Base-by-base conservation (phyloP, 164 flowering plant genomes). In the Chimonanthus salicifolius region DNA sequence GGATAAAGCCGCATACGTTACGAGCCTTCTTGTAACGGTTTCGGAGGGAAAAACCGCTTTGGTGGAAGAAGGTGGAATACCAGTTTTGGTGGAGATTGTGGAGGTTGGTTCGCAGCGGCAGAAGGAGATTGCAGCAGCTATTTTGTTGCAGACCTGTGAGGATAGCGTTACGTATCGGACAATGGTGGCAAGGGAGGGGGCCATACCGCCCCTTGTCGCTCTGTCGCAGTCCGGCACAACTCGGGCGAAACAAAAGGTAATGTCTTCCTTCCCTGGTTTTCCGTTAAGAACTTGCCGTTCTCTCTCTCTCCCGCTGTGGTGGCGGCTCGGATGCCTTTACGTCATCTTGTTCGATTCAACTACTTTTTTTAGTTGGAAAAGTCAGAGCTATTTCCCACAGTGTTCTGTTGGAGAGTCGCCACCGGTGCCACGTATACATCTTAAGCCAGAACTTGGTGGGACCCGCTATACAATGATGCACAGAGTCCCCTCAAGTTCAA, bases 111-210 rank as follows among this genome's bases (percentile, higher is more conserved):
- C 88, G 1, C 94, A 86, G 69, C 74, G 94, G 69, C 97, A 91
- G 86, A 90, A 89, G 81, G 98, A 92, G 85, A 81, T 94, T 16
- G 89, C 92, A 13, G 88, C 77, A 13, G 79, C 81, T 45, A 83
- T 88, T 3, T 74, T 94, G n/a, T 63, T 89, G 65, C 88, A 86
- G 84, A 47, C 92, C 63, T 94, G 98, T 71, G 91, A 90, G 67
- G 88, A 88, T 4, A 87, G 83, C 66, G 67, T 76, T 58, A 66
- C 74, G 48, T 83, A 84, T 72, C 88, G 96, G 7, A 79, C 82
- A 47, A 79, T 91, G 97, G 97, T 94, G 70, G 87, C 88, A n/a
- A 88, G 97, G 21, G 98, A 94, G 83, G 98, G 98, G 3, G 94
- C 97, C 44, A 84, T 94, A 66, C 97, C 98, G 7, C 94, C 97